Conservation (phyloP, 805 yeast species). For the Jamesozyma hellenica region DNA sequence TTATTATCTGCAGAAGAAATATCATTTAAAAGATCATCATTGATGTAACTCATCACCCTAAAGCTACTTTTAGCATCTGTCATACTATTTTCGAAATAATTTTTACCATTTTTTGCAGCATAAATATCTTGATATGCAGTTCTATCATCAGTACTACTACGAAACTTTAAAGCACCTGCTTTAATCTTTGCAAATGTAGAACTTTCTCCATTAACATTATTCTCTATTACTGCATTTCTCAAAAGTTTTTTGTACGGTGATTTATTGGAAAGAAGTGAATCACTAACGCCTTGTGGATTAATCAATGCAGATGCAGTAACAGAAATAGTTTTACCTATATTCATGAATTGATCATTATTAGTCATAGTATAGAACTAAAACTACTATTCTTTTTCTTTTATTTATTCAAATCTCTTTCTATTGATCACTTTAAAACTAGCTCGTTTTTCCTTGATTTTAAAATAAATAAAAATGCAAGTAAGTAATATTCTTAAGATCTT, state of each 20-base stretch:
- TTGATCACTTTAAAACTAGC: no score
- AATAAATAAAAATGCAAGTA: no score
- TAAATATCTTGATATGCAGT: slow-evolving; percentile 22
- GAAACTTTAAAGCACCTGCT: slow-evolving; percentile 1
- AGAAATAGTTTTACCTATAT: slow-evolving; percentile 40
- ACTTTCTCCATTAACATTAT: slow-evolving; percentile 9
- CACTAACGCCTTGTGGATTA: slow-evolving; percentile 33
- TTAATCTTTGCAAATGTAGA: slow-evolving; percentile 8
- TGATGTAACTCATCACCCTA: slow-evolving; percentile 42
- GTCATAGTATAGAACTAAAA: slow-evolving; percentile 1
- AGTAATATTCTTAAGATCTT: no score
- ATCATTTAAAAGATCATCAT: slow-evolving; percentile 50
- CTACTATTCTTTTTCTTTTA: no score
- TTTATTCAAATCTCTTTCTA: no score
- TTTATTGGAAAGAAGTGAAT: slow-evolving; percentile 25
- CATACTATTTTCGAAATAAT: slow-evolving; percentile 31
- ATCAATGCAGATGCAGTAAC: slow-evolving; percentile 48
- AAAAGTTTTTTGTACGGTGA: slow-evolving; percentile 26
- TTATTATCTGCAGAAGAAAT: slow-evolving; percentile 32
- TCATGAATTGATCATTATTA: slow-evolving; percentile 15
- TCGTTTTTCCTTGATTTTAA: no score
- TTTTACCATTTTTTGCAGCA: slow-evolving; percentile 27
- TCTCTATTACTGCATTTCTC: slow-evolving; percentile 18
- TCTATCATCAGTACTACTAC: slow-evolving; percentile 3
- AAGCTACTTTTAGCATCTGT: slow-evolving; percentile 33